Base-by-base conservation (phyloP, 2,329 filamentous ascomycete species). In the Graphilbum sp. region DNA sequence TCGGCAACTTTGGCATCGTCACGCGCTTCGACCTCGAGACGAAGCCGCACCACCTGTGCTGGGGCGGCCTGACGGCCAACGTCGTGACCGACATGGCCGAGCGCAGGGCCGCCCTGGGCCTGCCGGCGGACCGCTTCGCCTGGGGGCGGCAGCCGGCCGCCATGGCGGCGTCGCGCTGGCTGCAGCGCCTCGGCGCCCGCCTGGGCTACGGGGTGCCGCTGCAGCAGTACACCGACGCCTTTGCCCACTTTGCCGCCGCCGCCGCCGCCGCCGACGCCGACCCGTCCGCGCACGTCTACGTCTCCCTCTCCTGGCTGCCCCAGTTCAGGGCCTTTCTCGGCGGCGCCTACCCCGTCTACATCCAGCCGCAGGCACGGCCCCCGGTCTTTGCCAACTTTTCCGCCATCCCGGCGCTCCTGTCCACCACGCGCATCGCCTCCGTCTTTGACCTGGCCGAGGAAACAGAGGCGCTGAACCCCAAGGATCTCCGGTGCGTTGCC, bases 1-100 rank as follows among this genome's bases (percentile, higher is more conserved):
- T 59, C 0, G 52, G 53, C 21, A 63, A 57, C 41, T 64, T 65
- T 41, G 62, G 60, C 15, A 54, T 63, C 20, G 59, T 60, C 2
- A 61, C 58, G 0, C 51, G 51, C 10, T 62, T 63, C 41, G 58
- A 39, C 32, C 27, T 35, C 9, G 11, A 15, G 11, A 40, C 38
- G 11, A 23, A 25, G 9, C 38, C 38, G 7, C 23, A 25, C 12
- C 7, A 12, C 23, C 23, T 7, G 12, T 7, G 7, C 23, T 25
- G 23, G 23, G 23, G 27, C 29, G 35, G 30, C 21, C 27, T 13
- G 17, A 32, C 38, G 38, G 38, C 21, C 20, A 34, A 29, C 34
- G 30, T 40, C 17, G 34, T 27, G 30, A 29, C 7, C 7, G 23
- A 12, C 23, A 25, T 25, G 23, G 7, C 23, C 7, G 23, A 25